These are phyloP conservation scores for Coniosporium tulheliwenetii DNA, from an alignment of 2,329 filamentous ascomycete genomes.

Conservation along the genomic window DNA sequence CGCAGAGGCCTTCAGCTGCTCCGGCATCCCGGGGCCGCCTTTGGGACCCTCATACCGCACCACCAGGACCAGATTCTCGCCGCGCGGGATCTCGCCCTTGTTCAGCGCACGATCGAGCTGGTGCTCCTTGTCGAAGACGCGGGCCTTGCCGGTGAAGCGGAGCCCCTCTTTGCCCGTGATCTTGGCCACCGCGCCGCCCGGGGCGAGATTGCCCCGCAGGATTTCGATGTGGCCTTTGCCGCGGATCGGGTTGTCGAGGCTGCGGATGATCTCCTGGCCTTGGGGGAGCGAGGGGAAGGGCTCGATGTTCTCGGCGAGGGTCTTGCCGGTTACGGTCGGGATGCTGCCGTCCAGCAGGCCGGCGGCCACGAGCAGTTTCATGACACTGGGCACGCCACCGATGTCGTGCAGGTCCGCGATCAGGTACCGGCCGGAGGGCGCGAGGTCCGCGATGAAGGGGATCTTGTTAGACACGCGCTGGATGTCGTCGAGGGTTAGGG, in stretches of 20 bases:
- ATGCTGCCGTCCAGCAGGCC: conserved; percentile 63
- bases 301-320: conserved; percentile 65
- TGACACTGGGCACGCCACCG: conserved; percentile 70
- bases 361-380: conserved; percentile 69
- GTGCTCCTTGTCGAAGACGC: conserved; percentile 76
- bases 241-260: conserved; percentile 74
- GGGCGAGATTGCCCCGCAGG: conserved; percentile 73
- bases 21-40: conserved; percentile 90
- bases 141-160: conserved; percentile 62
- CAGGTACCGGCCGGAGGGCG: conserved; percentile 68
- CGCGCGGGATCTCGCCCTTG: conserved; percentile 50
- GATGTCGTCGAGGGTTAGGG: conserved; percentile 67
- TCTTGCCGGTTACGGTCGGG: conserved; percentile 70
- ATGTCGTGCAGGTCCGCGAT: conserved; percentile 82
- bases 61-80: conserved; percentile 74
- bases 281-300: conserved; percentile 62
- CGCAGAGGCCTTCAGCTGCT: conserved; percentile 76
- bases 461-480: conserved; percentile 69
- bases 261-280: conserved; percentile 69
- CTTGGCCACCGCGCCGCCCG: conserved; percentile 81
- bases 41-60: conserved; percentile 90
- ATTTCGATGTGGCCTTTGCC: conserved; percentile 76
- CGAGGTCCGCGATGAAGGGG: conserved; percentile 73
- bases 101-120: conserved; percentile 62
- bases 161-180: conserved; percentile 93